These are phyloP conservation scores for Plasmodium knowlesi DNA, from an alignment of 169 alveolate species.

Conservation along the genomic window DNA sequence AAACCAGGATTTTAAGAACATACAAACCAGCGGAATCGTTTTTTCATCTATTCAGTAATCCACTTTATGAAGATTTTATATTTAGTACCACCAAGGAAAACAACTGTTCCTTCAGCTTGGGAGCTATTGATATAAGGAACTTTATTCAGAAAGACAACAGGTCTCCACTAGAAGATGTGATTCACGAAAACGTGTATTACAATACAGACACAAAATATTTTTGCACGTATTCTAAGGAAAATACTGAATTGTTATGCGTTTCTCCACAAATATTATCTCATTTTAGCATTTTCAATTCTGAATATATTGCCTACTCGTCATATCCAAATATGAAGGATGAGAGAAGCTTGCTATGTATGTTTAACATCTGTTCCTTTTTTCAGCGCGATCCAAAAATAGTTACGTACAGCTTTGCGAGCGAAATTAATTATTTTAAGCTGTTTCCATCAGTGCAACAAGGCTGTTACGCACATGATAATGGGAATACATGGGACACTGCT, in stretches of 20 bases:
- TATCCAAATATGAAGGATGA: constrained; percentile 65
- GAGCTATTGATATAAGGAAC: constrained; percentile 62
- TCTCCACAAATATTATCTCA: constrained; percentile 71
- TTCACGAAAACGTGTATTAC: constrained; percentile 53
- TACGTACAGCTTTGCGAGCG: constrained; percentile 33
- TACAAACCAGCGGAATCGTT: constrained; percentile 59
- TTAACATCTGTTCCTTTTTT: constrained; percentile 59
- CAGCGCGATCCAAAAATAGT: constrained; percentile 56
- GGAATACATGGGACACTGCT: not conserved
- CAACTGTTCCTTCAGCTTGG: constrained; percentile 74
- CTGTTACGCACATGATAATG: not conserved
- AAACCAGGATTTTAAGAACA: constrained; percentile 39
- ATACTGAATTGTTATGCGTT: constrained; percentile 46
- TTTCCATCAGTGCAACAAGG: constrained; percentile 51
- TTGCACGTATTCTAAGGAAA: constrained; percentile 63
- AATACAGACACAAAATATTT: constrained; percentile 65
- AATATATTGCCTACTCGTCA: constrained; percentile 73
- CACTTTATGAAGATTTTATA: constrained; percentile 71
- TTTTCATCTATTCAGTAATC: constrained; percentile 74
- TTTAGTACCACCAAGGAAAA: constrained; percentile 76
- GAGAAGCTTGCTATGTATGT: constrained; percentile 38
- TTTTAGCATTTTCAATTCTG: constrained; percentile 66
- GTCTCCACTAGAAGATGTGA: constrained; percentile 15
- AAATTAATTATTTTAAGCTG: constrained; percentile 65
- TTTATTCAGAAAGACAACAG: constrained; percentile 55